These are phyloP conservation scores for Saturnispora dispora DNA, from an alignment of 805 yeast species.

Conservation along the genomic window DNA sequence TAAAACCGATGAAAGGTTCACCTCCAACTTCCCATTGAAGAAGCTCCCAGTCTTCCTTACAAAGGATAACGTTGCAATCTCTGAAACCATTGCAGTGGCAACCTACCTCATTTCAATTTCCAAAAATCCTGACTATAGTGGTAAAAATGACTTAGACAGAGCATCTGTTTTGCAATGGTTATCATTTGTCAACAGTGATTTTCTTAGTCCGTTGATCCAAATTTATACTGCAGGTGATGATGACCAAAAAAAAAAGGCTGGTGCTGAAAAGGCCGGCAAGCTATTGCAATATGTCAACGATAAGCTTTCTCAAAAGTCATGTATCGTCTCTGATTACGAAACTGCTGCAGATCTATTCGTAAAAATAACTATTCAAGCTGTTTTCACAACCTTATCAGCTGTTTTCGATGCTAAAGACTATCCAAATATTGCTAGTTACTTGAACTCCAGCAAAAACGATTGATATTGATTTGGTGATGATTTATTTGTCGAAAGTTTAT, in stretches of 20 bases:
- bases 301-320: background rate
- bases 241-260: constrained; percentile 1
- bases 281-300: constrained; percentile 1
- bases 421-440: constrained; percentile 41
- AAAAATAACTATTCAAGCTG: background rate
- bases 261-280: background rate
- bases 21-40: constrained; percentile 49
- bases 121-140: constrained; percentile 35
- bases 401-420: constrained; percentile 12
- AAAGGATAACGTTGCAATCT: constrained; percentile 54
- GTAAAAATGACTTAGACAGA: constrained; percentile 52
- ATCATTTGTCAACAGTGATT: constrained; percentile 62
- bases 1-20: constrained; percentile 30
- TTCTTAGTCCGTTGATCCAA: constrained; percentile 31
- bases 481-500: too few species aligned
- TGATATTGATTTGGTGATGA: background rate
- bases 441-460: background rate
- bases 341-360: constrained; percentile 4
- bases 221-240: background rate
- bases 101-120: constrained; percentile 33
- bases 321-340: background rate
- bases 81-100: constrained; percentile 55
- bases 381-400: background rate
- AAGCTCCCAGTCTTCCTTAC: constrained; percentile 57
- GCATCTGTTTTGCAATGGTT: constrained; percentile 66